These are phyloP conservation scores for Phaeosphaeria sp. DNA, from an alignment of 2,329 filamentous ascomycete species.

Conservation along the genomic window DNA sequence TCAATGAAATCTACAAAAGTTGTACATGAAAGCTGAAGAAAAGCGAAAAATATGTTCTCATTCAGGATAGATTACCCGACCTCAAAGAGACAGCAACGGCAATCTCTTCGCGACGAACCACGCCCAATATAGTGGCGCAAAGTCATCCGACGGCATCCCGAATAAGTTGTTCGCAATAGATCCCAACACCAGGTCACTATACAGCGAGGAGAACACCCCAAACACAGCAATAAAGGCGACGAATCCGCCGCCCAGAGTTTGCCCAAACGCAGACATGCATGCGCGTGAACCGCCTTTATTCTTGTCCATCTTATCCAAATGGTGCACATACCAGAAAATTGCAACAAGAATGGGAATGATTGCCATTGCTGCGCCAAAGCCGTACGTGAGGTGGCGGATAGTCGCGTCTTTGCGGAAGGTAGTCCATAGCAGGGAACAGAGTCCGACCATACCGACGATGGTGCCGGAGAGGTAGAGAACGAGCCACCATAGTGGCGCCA, in stretches of 20 bases:
- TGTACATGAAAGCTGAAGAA: not conserved
- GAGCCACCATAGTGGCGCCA: conserved; percentile 18
- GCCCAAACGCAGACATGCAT: not conserved
- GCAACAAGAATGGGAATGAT: conserved; percentile 14
- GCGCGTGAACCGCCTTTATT: not conserved
- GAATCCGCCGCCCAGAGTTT: conserved; percentile 11
- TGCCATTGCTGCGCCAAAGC: conserved; percentile 10
- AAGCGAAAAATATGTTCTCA: not conserved
- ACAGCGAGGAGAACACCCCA: conserved; percentile 17
- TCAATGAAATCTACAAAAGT: not conserved
- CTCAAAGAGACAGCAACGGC: conserved; percentile 8
- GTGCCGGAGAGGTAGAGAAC: conserved; percentile 19
- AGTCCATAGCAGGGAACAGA: conserved; percentile 12
- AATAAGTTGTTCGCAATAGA: conserved; percentile 16
- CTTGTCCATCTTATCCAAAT: conserved; percentile 5
- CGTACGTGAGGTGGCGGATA: conserved; percentile 15
- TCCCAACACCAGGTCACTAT: conserved; percentile 19
- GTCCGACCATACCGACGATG: conserved; percentile 17
- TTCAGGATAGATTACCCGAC: not conserved
- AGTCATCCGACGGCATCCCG: conserved; percentile 15
- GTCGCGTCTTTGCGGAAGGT: conserved; percentile 16
- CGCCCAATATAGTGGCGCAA: conserved; percentile 18
- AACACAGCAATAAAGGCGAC: conserved; percentile 12
- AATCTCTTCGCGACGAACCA: conserved; percentile 22
- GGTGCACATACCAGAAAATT: conserved; percentile 13